Evolutionary conservation across 495 filamentous ascomycete genomes (phyloP), one percentile per base, ranked within the genome.

Genomic region (Penicillium cataractarum): DNA sequence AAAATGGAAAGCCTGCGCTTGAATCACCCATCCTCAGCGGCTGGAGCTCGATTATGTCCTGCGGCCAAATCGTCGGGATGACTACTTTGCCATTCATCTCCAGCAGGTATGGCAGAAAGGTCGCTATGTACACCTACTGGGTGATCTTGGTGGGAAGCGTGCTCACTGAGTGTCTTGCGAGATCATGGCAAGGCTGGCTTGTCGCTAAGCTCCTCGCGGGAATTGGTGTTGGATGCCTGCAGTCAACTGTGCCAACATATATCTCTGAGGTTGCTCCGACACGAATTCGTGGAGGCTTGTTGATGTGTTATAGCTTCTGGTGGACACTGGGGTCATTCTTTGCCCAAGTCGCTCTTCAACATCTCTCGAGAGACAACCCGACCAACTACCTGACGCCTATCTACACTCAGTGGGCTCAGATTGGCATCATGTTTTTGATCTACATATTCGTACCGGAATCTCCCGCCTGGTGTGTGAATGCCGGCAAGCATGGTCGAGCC

Each of bases 271-370:
- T 46, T 15, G 42, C 42, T 2, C 40, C 42, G 12, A 46, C 42
- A 12, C 42, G 42, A 15, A 46, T 46, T 5, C 21, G 19, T 22
- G 42, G 42, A 22, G 21, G 19, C 19, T 12, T 46, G 42, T 24
- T 46, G 42, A 46, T 46, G 42, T 46, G 42, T 15, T 46, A 46
- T 15, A 46, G 42, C 42, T 46, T 46, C 42, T 46, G 42, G 42
- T 46, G 21, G 42, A 46, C 42, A 3, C 10, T 22, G 19, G 42
- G 42, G 7, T 46, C 42, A 9, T 46, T 46, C 19, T 46, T 46
- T 46, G 42, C 42, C 0, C 42, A 46, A 46, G 42, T 46, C 19
- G 42, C 42, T 22, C 42, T 46, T 46, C 42, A 46, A 21, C 42
- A 46, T 5, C 42, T 46, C 3, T 46, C 42, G 19, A 46, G 24